Conservation (phyloP, 177 flowering plant genomes). For the Vitis hybrid region DNA sequence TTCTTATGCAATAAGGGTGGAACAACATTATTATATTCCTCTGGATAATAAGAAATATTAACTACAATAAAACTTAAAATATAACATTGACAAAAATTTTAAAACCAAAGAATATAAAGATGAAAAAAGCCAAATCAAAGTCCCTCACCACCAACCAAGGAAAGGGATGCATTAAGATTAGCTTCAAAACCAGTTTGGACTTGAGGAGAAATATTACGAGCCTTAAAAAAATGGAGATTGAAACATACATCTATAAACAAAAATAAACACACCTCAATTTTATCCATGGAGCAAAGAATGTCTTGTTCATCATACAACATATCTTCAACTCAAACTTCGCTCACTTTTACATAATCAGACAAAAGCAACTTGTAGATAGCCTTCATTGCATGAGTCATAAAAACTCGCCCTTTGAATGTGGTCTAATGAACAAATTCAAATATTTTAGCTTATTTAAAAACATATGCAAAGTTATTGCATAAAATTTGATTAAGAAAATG, state of each 20-base stretch:
- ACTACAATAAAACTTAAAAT: no score
- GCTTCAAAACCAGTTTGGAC: background rate
- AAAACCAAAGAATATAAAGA: no score
- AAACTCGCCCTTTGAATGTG: constrained; percentile 89
- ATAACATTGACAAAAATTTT: no score
- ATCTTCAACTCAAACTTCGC: constrained; percentile 92
- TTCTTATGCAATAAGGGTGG: no score
- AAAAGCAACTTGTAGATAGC: constrained; percentile 88
- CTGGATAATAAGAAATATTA: no score
- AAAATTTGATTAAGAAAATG: background rate
- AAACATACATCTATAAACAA: constrained; percentile 1
- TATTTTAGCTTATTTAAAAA: constrained; percentile 4
- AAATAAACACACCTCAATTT: constrained; percentile 68
- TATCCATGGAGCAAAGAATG: constrained; percentile 90
- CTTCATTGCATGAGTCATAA: constrained; percentile 91
- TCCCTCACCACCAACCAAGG: no score
- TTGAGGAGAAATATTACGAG: background rate
- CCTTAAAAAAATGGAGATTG: background rate
- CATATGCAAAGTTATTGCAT: background rate
- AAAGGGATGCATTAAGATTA: no score
- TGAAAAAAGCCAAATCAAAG: no score
- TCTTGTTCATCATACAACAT: constrained; percentile 88
- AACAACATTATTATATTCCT: no score
- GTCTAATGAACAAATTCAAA: constrained; percentile 47
- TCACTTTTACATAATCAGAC: constrained; percentile 81